phyloP scores from a whole-genome alignment of 495 filamentous ascomycete species.

The Penicillium parvum region DNA sequence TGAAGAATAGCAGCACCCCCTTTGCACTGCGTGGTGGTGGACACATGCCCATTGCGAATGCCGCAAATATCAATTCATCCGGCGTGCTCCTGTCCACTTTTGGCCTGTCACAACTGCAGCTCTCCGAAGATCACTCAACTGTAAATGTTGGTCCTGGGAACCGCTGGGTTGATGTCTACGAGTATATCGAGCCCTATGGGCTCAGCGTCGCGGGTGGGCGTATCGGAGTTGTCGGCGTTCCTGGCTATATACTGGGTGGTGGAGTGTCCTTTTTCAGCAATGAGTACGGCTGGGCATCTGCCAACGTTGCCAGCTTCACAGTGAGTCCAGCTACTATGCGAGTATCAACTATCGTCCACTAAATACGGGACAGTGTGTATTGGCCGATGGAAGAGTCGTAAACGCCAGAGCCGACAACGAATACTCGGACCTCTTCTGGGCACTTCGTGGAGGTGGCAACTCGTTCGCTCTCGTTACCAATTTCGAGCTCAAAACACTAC shows the following conservation, averaged over 20 bases:
- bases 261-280: slow-evolving; percentile 38
- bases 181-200: slow-evolving; percentile 41
- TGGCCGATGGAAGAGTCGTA: slow-evolving; percentile 39
- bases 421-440: slow-evolving; percentile 46
- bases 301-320: slow-evolving; percentile 46
- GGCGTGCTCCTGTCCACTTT: too few relatives aligned
- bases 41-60: too few relatives aligned
- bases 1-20: too few relatives aligned
- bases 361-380: too few relatives aligned
- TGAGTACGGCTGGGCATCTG: slow-evolving; percentile 47
- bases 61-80: too few relatives aligned
- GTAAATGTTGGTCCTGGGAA: slow-evolving; percentile 27
- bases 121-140: slow-evolving; percentile 27
- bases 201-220: slow-evolving; percentile 54
- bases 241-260: slow-evolving; percentile 45
- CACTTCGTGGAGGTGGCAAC: slow-evolving; percentile 48
- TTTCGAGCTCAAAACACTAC: slow-evolving; percentile 39
- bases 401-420: slow-evolving; percentile 33
- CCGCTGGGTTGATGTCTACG: slow-evolving; percentile 44
- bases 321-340: slow-evolving; percentile 19
- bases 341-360: too few relatives aligned
- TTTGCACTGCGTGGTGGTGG: too few relatives aligned
- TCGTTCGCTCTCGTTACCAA: slow-evolving; percentile 50
- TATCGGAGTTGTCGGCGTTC: slow-evolving; percentile 50
- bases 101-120: too few relatives aligned